Evolutionary conservation across 768 basidiomycete genomes (phyloP).

Genomic region (Hypholoma fasciculare): DNA sequence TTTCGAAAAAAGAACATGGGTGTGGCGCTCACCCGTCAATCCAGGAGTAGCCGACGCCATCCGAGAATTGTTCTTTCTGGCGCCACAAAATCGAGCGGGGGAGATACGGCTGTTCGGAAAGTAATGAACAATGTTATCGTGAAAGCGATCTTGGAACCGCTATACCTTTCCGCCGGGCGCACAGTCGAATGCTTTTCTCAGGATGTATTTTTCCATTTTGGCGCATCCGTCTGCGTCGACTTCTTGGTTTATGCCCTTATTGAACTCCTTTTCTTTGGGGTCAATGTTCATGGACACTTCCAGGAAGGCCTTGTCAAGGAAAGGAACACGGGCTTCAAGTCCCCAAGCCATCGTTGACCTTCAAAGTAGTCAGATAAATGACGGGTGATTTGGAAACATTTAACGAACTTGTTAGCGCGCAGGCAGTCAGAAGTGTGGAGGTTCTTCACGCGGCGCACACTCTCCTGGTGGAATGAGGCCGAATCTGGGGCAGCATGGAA

Average conservation of each 20-base stretch:
- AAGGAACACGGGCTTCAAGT: constrained; percentile 96
- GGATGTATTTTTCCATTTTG: constrained; percentile 98
- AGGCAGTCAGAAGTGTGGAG: constrained; percentile 97
- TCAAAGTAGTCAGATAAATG: background rate
- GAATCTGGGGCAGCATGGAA: constrained; percentile 97
- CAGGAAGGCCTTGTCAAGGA: constrained; percentile 96
- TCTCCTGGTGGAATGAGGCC: constrained; percentile 91
- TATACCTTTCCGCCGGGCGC: constrained; percentile 65
- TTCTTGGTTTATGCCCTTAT: constrained; percentile 72
- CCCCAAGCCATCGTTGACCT: constrained; percentile 99
- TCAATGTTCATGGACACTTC: constrained; percentile 92
- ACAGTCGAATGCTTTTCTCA: constrained; percentile 94
- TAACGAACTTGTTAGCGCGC: constrained; percentile 89
- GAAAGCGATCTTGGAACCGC: constrained; percentile 27
- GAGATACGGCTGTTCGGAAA: constrained; percentile 66
- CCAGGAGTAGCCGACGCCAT: constrained; percentile 98
- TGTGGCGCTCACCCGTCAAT: constrained; percentile 77
- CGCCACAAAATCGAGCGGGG: constrained; percentile 95
- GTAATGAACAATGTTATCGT: background rate
- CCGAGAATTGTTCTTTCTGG: constrained; percentile 99
- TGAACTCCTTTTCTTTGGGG: constrained; percentile 86
- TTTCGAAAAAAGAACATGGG: background rate
- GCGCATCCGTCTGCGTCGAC: constrained; percentile 85
- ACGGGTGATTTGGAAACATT: background rate
- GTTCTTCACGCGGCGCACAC: constrained; percentile 93